Evolutionary conservation across 495 filamentous ascomycete genomes (phyloP).

Genomic region (Chaetomium tenue): DNA sequence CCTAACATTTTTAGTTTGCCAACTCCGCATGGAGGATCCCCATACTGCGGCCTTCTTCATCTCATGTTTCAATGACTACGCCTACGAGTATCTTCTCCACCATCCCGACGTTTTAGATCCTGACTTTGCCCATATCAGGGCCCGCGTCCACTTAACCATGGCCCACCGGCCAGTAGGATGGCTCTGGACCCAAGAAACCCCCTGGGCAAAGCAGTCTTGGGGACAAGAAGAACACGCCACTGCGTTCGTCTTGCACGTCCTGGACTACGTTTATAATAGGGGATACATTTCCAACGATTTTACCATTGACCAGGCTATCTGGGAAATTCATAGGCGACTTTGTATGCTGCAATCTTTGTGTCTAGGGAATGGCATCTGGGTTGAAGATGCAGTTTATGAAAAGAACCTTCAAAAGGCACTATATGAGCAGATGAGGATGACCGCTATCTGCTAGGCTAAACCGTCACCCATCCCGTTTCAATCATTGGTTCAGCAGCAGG

Average conservation of each 20-base stretch:
- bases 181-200: background rate
- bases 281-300: background rate
- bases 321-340: background rate
- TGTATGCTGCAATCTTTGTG: slow-evolving; percentile 7
- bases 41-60: background rate
- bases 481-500: too few relatives aligned
- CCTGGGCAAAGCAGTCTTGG: background rate
- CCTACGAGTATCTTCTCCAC: slow-evolving; percentile 1
- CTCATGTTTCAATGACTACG: slow-evolving; percentile 12
- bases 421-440: too few relatives aligned
- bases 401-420: too few relatives aligned
- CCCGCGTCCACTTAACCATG: background rate
- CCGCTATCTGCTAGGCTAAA: background rate
- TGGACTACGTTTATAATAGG: background rate
- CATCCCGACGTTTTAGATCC: slow-evolving; percentile 7
- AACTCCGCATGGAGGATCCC: background rate
- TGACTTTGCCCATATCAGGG: slow-evolving; percentile 2
- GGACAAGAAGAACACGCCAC: slow-evolving; percentile 13
- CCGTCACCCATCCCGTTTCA: background rate
- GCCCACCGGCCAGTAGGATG: background rate
- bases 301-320: background rate
- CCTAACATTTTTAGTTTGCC: background rate
- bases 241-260: slow-evolving; percentile 1
- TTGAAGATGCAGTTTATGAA: slow-evolving; percentile 6
- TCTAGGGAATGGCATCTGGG: background rate